These are phyloP conservation scores for Luffa aegyptiaca DNA, from an alignment of 306 rosid genomes.

Conservation along the genomic window DNA sequence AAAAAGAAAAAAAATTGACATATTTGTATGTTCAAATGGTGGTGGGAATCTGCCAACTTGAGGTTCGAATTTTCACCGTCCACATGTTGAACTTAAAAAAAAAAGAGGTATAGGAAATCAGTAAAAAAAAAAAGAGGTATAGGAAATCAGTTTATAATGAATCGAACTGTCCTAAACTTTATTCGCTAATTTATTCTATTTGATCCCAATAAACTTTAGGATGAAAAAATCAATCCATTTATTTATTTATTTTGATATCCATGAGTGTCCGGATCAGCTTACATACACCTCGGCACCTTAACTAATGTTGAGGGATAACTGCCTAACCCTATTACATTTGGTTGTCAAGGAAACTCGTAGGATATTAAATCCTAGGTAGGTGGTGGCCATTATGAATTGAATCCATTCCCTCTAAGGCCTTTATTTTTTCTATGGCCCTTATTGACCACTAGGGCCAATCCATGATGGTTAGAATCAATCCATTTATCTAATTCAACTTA, in stretches of 20 bases:
- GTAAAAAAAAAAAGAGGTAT: neutral
- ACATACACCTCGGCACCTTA: too few relatives aligned
- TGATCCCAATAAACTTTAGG: neutral
- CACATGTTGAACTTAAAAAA: neutral
- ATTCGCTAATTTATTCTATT: neutral
- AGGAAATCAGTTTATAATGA: neutral
- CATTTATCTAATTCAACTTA: neutral
- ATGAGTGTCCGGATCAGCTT: too few relatives aligned
- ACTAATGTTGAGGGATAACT: too few relatives aligned
- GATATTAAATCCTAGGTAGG: too few relatives aligned
- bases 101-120: too few relatives aligned
- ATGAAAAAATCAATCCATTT: neutral
- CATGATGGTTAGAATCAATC: neutral
- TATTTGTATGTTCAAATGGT: neutral
- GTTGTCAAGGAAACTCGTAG: too few relatives aligned
- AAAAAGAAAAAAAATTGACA: neutral
- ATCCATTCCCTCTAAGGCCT: too few relatives aligned
- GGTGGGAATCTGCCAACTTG: neutral
- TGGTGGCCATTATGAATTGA: too few relatives aligned
- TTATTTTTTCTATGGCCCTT: too few relatives aligned
- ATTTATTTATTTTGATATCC: too few relatives aligned
- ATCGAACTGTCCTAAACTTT: neutral
- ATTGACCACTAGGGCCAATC: too few relatives aligned
- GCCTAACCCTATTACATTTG: too few relatives aligned
- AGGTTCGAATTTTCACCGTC: neutral